These are phyloP conservation scores for Umbelopsis ramanniana DNA, from an alignment of 192 early-diverging fungal genomes.

Conservation along the genomic window DNA sequence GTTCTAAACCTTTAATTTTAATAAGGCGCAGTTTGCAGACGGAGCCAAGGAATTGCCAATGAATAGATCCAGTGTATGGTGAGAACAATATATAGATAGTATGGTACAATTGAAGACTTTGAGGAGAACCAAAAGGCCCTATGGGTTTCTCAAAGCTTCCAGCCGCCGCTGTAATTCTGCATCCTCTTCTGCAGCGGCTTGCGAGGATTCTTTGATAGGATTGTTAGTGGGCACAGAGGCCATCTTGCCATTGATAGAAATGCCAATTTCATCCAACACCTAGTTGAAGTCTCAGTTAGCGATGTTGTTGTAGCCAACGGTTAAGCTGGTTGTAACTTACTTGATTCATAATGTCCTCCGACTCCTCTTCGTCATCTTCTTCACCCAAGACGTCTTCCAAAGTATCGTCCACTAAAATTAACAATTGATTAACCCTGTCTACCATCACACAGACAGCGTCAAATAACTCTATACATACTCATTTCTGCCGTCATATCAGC, in stretches of 20 bases:
- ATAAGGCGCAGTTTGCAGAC: no score
- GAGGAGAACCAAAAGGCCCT: not conserved
- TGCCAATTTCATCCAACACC: conserved; percentile 46
- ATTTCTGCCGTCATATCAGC: conserved; percentile 47
- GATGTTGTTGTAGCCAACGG: not conserved
- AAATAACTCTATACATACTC: conserved; percentile 27
- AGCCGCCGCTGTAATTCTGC: conserved; percentile 6
- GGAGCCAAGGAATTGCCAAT: no score
- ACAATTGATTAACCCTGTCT: not conserved
- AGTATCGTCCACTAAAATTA: conserved; percentile 36
- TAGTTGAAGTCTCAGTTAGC: not conserved
- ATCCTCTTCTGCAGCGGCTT: not conserved
- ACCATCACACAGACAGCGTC: no score
- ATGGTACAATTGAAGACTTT: not conserved
- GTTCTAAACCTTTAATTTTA: no score
- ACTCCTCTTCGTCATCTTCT: conserved; percentile 42
- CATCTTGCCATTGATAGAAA: conserved; percentile 30
- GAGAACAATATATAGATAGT: not conserved
- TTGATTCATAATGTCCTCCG: conserved; percentile 42
- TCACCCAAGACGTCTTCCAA: conserved; percentile 38
- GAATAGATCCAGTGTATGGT: not conserved
- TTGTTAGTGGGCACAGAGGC: conserved; percentile 17
- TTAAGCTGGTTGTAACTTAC: not conserved
- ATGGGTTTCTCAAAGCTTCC: conserved; percentile 13
- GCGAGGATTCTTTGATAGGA: not conserved